Evolutionary conservation across 306 rosid genomes (phyloP).

Genomic region (Psophocarpus tetragonolobus): DNA sequence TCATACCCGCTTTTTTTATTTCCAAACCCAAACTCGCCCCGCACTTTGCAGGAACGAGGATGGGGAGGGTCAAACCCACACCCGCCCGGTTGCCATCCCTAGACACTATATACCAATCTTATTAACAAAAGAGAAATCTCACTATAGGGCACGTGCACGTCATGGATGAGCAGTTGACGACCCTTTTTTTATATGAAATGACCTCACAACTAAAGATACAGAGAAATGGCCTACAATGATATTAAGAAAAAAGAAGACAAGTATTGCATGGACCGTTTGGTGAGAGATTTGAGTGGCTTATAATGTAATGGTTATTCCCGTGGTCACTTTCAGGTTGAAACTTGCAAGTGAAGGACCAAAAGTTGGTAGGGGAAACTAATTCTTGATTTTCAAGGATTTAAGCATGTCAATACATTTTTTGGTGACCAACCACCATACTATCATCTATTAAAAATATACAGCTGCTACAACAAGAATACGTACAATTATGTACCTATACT

Average conservation of each 20-base stretch:
- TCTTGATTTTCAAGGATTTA: conserved; percentile 36
- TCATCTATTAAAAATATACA: conserved; percentile 33
- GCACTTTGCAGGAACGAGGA: too few relatives aligned
- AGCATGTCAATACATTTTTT: conserved; percentile 24
- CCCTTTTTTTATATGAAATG: too few relatives aligned
- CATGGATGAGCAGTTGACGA: neutral
- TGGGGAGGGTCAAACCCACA: too few relatives aligned
- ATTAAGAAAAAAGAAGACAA: neutral
- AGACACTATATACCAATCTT: neutral
- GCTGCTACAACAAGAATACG: conserved; percentile 5
- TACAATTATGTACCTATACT: conserved; percentile 30
- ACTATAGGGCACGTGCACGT: neutral
- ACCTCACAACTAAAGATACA: neutral
- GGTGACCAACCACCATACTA: conserved; percentile 36
- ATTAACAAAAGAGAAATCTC: neutral
- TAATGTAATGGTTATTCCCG: conserved; percentile 12
- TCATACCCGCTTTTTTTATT: too few relatives aligned
- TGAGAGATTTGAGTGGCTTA: conserved; percentile 19
- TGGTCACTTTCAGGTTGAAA: conserved; percentile 19
- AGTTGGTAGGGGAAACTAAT: conserved; percentile 23
- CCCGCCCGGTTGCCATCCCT: too few relatives aligned
- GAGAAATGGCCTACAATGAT: neutral
- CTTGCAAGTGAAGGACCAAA: conserved; percentile 17
- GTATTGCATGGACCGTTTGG: conserved; percentile 18
- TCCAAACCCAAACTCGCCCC: too few relatives aligned